Conservation (phyloP, 768 basidiomycete species). For the Glaciozyma antarctica region DNA sequence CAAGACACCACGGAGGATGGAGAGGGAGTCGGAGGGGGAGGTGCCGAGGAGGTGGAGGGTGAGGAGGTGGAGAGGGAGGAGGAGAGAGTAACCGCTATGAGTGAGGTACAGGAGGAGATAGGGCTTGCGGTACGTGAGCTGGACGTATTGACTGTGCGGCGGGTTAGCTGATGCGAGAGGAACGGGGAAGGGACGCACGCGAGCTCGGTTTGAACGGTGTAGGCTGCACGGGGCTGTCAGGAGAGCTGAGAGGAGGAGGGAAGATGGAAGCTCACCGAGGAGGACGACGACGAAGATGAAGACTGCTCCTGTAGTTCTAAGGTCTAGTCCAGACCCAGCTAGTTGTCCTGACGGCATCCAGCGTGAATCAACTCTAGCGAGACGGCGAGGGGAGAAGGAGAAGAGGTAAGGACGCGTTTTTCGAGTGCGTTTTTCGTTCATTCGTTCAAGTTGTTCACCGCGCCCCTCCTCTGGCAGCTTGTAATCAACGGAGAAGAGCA, state of each 20-base stretch:
- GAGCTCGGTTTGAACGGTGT: constrained; percentile 56
- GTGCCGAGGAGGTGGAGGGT: constrained; percentile 51
- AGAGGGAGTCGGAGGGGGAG: constrained; percentile 47
- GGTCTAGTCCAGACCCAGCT: neutral
- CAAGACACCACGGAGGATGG: constrained; percentile 45
- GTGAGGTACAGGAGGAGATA: constrained; percentile 71
- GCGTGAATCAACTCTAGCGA: no score
- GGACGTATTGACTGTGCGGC: constrained; percentile 48
- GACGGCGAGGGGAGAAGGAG: no score
- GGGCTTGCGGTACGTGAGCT: constrained; percentile 72
- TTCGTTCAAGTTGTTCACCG: no score
- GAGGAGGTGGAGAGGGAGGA: constrained; percentile 72
- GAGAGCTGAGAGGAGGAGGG: neutral
- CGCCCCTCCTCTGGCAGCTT: no score
- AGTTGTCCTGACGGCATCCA: no score
- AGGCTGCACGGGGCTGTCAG: constrained; percentile 42
- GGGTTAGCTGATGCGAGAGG: no score
- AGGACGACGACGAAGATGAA: neutral
- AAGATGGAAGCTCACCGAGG: neutral
- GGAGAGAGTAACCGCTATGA: constrained; percentile 64
- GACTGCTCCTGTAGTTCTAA: neutral
- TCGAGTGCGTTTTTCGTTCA: no score
- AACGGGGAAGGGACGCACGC: neutral
- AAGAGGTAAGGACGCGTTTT: no score
- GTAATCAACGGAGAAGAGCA: no score